Conservation (phyloP, 2,329 filamentous ascomycete genomes). For the Neonectria coccinea region DNA sequence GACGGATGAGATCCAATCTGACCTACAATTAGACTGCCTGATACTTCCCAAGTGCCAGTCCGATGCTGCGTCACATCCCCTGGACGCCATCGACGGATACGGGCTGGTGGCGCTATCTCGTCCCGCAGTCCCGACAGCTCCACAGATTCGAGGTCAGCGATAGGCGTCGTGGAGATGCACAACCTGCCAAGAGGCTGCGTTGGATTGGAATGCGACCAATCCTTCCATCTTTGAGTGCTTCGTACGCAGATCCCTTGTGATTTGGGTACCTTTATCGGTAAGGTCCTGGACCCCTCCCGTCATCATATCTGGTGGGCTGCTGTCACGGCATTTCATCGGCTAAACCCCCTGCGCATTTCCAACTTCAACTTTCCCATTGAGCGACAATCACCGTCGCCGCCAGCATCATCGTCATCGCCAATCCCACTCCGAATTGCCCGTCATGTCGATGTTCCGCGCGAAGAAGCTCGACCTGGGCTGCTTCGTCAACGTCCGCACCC, state of each 20-base stretch:
- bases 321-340: constrained; percentile 33
- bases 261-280: not conserved
- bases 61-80: constrained; percentile 11
- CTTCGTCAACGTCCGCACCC: constrained; percentile 85
- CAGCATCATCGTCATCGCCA: constrained; percentile 31
- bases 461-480: constrained; percentile 92
- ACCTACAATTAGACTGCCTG: not conserved
- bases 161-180: not conserved
- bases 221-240: too few species aligned
- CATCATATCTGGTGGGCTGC: not conserved
- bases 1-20: constrained; percentile 9
- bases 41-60: not conserved
- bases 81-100: constrained; percentile 13
- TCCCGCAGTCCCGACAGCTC: constrained; percentile 6
- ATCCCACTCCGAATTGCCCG: constrained; percentile 49
- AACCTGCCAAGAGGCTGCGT: not conserved
- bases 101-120: constrained; percentile 9
- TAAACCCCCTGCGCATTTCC: constrained; percentile 14
- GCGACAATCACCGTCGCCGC: constrained; percentile 24
- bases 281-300: not conserved
- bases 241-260: too few species aligned
- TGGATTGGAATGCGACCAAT: not conserved
- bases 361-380: constrained; percentile 22
- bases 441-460: constrained; percentile 86
- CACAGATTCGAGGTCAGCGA: not conserved